Conservation (phyloP, 208 protist species). For the Leishmania tarentolae region DNA sequence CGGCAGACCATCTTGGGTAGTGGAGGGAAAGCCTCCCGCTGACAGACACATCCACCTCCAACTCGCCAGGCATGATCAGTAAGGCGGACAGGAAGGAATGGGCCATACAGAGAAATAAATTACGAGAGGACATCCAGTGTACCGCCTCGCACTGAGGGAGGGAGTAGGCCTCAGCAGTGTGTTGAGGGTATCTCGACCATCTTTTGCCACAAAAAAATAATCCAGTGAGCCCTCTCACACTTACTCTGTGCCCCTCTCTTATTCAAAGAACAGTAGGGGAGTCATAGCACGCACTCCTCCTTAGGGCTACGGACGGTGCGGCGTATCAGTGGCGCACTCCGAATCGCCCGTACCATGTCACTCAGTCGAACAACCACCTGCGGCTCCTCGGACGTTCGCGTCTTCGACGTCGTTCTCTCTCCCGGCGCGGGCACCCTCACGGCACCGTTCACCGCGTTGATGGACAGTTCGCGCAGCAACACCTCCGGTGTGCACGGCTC, state of each 20-base stretch:
- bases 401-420: neutral
- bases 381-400: conserved; percentile 9
- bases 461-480: conserved; percentile 66
- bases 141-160: neutral
- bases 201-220: neutral
- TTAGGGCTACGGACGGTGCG: conserved; percentile 32
- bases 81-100: neutral
- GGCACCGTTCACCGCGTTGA: conserved; percentile 39
- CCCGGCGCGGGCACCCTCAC: neutral
- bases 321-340: conserved; percentile 60
- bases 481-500: conserved; percentile 73
- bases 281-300: conserved; percentile 40
- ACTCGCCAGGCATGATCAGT: neutral
- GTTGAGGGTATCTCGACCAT: neutral
- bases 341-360: conserved; percentile 63
- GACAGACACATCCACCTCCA: neutral
- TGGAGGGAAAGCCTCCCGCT: neutral
- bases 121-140: neutral
- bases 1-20: neutral
- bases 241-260: neutral
- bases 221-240: neutral
- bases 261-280: neutral
- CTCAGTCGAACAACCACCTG: conserved; percentile 43
- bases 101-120: neutral
- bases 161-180: neutral